phyloP scores from a whole-genome alignment of 148 eudicot species.

The Arbutus unedo region DNA sequence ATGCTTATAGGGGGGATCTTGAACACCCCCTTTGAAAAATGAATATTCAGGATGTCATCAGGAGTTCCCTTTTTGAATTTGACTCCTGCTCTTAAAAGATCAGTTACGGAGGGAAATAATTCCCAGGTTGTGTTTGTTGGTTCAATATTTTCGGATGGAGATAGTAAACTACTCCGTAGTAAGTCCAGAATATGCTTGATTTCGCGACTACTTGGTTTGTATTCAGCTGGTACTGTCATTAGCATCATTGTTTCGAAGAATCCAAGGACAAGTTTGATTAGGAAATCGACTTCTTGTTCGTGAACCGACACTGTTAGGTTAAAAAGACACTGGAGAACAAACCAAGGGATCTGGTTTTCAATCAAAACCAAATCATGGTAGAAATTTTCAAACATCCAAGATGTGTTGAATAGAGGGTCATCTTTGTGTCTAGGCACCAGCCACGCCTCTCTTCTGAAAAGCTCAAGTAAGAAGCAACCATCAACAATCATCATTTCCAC shows the following conservation, averaged over 20 bases:
- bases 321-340: constrained; percentile 1
- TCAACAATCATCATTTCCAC: constrained; percentile 6
- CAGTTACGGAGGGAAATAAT: neutral
- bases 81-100: neutral
- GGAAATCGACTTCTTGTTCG: constrained; percentile 3
- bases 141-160: neutral
- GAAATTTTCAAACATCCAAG: constrained; percentile 1
- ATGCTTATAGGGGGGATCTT: neutral
- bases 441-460: neutral
- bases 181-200: constrained; percentile 10
- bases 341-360: constrained; percentile 10
- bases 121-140: neutral
- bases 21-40: neutral
- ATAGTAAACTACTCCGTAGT: neutral
- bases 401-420: neutral
- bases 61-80: neutral
- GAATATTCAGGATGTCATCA: neutral
- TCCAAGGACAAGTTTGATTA: neutral
- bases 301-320: neutral
- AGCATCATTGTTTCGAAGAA: constrained; percentile 11
- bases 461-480: constrained; percentile 7
- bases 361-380: constrained; percentile 5
- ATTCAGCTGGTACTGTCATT: neutral
- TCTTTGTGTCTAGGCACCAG: constrained; percentile 1
- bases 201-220: neutral